Conservation (phyloP, 768 basidiomycete species). For the Daedaleopsis sinensis region DNA sequence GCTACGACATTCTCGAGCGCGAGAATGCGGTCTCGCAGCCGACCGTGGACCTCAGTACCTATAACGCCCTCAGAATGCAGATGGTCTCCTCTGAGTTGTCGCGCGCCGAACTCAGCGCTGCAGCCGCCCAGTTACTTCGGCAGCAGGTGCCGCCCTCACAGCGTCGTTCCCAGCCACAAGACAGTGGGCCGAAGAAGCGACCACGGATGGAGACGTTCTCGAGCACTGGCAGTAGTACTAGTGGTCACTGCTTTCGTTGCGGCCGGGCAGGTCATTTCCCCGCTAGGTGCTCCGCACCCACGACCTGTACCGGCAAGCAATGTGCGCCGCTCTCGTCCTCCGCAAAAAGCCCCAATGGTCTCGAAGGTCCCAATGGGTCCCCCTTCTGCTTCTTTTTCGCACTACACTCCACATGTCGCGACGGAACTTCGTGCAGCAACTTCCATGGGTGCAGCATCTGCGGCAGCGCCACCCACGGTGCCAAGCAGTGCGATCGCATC, state of each 20-base stretch:
- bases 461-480: conserved; percentile 30
- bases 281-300: conserved; percentile 21
- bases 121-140: too few relatives aligned
- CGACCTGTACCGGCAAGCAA: conserved; percentile 30
- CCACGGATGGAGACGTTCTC: too few relatives aligned
- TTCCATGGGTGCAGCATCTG: conserved; percentile 39
- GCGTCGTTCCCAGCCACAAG: too few relatives aligned
- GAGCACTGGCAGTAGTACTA: too few relatives aligned
- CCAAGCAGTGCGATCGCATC: conserved; percentile 26
- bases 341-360: conserved; percentile 20
- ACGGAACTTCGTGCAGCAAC: conserved; percentile 22
- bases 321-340: conserved; percentile 11
- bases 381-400: conserved; percentile 36
- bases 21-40: too few relatives aligned
- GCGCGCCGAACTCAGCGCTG: too few relatives aligned
- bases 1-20: too few relatives aligned
- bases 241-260: conserved; percentile 37
- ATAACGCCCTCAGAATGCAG: too few relatives aligned
- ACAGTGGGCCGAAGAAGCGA: too few relatives aligned
- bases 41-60: too few relatives aligned
- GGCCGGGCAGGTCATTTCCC: conserved; percentile 30
- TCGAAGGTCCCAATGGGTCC: conserved; percentile 24
- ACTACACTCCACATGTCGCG: conserved; percentile 19
- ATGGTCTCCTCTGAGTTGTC: too few relatives aligned
- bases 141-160: too few relatives aligned